These are phyloP conservation scores for Phyllosticta citribraziliensis DNA, from an alignment of 2,329 filamentous ascomycete species.

Conservation along the genomic window DNA sequence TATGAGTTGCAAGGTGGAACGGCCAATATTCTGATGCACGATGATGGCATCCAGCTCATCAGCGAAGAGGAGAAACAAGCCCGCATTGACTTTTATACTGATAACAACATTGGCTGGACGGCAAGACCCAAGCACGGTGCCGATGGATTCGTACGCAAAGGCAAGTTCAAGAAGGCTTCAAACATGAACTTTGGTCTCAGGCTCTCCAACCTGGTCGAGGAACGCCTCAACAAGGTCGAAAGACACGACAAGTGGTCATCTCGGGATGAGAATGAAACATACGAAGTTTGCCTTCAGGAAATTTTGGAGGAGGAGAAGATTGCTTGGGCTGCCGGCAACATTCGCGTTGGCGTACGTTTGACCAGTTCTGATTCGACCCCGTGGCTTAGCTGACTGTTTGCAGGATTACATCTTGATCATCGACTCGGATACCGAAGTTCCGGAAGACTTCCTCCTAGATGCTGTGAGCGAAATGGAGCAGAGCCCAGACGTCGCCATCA, in stretches of 20 bases:
- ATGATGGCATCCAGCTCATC: constrained; percentile 58
- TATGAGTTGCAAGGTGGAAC: constrained; percentile 50
- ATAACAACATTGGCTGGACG: constrained; percentile 42
- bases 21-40: constrained; percentile 59
- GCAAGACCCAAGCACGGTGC: constrained; percentile 35
- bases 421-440: constrained; percentile 64
- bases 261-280: constrained; percentile 15
- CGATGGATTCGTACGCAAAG: constrained; percentile 21
- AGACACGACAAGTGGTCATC: constrained; percentile 25
- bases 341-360: constrained; percentile 54
- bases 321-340: constrained; percentile 75
- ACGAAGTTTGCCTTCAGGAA: constrained; percentile 40
- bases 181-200: constrained; percentile 67
- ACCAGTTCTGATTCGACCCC: background rate
- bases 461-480: constrained; percentile 76
- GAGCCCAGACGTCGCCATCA: constrained; percentile 64
- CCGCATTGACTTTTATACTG: constrained; percentile 40
- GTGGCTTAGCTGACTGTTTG: background rate
- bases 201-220: constrained; percentile 53
- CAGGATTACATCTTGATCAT: constrained; percentile 8
- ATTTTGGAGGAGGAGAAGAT: constrained; percentile 56
- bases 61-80: constrained; percentile 34
- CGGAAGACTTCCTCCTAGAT: constrained; percentile 66
- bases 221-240: constrained; percentile 38
- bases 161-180: constrained; percentile 43